These are phyloP conservation scores for Fusarium sambucinum DNA, from an alignment of 2,329 filamentous ascomycete genomes.

Conservation along the genomic window DNA sequence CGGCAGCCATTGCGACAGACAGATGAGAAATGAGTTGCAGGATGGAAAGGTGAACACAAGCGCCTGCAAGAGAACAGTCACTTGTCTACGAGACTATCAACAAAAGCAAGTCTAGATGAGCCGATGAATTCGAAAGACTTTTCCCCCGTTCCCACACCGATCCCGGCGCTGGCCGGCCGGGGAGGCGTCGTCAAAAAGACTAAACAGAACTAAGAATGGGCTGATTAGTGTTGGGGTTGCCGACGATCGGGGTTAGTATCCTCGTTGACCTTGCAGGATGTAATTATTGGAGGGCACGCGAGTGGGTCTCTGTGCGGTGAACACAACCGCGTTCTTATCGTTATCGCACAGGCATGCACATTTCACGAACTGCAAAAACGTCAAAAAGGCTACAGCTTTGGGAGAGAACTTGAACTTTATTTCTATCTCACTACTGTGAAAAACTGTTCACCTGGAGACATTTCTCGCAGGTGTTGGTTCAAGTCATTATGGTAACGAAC, in stretches of 20 bases:
- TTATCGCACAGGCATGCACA: not conserved
- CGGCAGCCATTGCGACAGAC: slow-evolving; percentile 47
- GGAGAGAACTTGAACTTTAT: slow-evolving; percentile 38
- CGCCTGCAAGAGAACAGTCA: slow-evolving; percentile 6
- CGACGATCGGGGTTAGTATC: slow-evolving; percentile 41
- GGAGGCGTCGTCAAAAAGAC: slow-evolving; percentile 8
- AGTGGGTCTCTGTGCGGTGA: slow-evolving; percentile 2
- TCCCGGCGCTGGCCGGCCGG: slow-evolving; percentile 42
- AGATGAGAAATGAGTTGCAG: slow-evolving; percentile 13
- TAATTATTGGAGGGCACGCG: slow-evolving; percentile 23
- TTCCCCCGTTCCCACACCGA: slow-evolving; percentile 42
- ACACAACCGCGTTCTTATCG: not conserved
- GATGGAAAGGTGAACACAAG: slow-evolving; percentile 13
- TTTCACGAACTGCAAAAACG: slow-evolving; percentile 14
- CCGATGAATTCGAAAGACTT: slow-evolving; percentile 39
- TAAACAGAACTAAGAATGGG: slow-evolving; percentile 26
- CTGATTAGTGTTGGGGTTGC: slow-evolving; percentile 31
- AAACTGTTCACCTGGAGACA: slow-evolving; percentile 9
- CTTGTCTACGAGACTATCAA: slow-evolving; percentile 31
- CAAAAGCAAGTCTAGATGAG: slow-evolving; percentile 26
- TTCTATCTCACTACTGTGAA: slow-evolving; percentile 36
- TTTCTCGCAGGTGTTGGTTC: slow-evolving; percentile 14
- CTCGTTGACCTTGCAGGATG: slow-evolving; percentile 3
- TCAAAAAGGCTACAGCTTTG: not conserved
- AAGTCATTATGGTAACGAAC: slow-evolving; percentile 6